Evolutionary conservation across 2,329 filamentous ascomycete species (phyloP), one percentile per base, ranked within the genome.

Genomic region (Colletotrichum neosansevieriae): DNA sequence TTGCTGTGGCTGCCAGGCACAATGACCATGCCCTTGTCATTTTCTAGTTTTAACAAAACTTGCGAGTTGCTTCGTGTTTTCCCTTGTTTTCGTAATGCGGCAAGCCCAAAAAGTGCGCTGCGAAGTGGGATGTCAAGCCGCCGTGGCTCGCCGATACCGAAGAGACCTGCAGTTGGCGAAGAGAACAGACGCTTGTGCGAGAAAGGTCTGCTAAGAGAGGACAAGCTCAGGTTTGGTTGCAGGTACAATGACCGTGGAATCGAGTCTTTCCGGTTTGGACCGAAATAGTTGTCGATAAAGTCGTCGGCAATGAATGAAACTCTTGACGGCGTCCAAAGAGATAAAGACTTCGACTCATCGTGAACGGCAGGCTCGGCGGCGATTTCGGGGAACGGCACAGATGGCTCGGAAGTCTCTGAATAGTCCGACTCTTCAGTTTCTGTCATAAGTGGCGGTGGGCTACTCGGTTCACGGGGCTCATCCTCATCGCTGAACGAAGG

Each of bases 121-220:
- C 68, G 64, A 5, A 70, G 56, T 2, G 69, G 67, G 5, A 67
- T 40, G 11, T 69, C 59, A 2, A 72, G 29, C 45, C 66, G 50
- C 6, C 45, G 40, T 10, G 72, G 65, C 19, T 69, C 63, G 12
- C 71, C 67, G 9, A 74, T 69, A 1, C 73, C 72, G 6, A 74
- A 63, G 11, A 70, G 61, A 3, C 71, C 71, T 6, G 72, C 71
- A 6, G 71, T 74, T 10, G 72, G 69, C 10, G 69, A 60, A 4
- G 72, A 70, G 47, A 71, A 67, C 47, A 70, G 71, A 9, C 71
- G 72, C 32, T 65, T 63, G 34, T 72, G 71, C 4, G 61, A 38
- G 45, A 54, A 57, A 2, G 65, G 15, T 4, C 32, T 4, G 32
- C 44, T 29, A 3, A 69, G 19, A 5, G 56, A 45, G n/a, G 54